Evolutionary conservation across 2,329 filamentous ascomycete genomes (phyloP), one percentile per base, ranked within the genome.

Genomic region (Alternaria sp.): DNA sequence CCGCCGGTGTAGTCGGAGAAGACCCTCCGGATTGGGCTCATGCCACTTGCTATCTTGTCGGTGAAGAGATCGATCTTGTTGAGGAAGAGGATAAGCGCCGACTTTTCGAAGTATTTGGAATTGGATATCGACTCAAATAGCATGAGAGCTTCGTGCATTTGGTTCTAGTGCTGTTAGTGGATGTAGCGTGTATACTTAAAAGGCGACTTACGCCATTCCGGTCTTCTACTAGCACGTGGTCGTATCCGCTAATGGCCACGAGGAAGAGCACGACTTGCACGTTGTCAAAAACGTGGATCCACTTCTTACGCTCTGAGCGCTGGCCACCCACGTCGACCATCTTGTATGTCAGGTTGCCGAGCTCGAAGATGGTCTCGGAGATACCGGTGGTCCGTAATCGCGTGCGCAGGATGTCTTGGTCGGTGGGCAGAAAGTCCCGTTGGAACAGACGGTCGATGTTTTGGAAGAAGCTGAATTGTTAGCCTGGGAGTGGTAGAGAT

Each of bases 271-370:
- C 85, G 71, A 93, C 94, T 76, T 96, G 93, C 66, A 97, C 93
- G 68, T 96, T 96, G 79, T 97, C 93, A 78, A 97, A 97, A 77
- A 93, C 96, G 80, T 97, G 93, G 67, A 97, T 97, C 93, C 93
- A 97, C 85, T 97, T 97, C 87, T 97, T 97, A 66, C 93, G 91
- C 81, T 97, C 93, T 26, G 93, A 97, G 73, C 93, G 87, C 79
- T 97, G 93, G 61, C 93, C 93, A 78, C 93, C 93, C 50, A 97
- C 93, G 75, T 97, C 93, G 81, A 97, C 97, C 93, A 98, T 97
- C 74, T 93, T 91, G 82, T 97, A 97, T 67, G 93, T 97, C 73
- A 97, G 87, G 75, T 95, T 91, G 65, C 93, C 93, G 13, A 97
- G 87, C 79, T 97, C 93, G 80, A 98, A 98, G 66, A 95, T 88